Evolutionary conservation across 192 early-diverging fungal species (phyloP).

Genomic region (Coemansia sp.): DNA sequence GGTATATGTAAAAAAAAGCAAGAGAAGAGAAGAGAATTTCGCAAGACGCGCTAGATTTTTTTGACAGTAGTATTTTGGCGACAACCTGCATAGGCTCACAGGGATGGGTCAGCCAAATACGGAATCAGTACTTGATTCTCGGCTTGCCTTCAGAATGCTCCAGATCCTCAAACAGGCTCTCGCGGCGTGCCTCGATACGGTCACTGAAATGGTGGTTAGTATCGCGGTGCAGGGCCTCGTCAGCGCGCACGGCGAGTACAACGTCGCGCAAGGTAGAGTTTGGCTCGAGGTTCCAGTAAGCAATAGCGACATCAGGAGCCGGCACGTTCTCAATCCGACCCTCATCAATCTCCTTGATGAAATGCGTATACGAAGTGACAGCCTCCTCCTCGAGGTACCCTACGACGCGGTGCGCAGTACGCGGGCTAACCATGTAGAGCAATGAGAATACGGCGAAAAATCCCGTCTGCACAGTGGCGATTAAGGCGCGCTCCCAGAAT

Average conservation of each 20-base stretch:
- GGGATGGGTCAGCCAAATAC: background rate
- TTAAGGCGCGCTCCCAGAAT: slow-evolving; percentile 63
- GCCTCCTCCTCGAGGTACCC: slow-evolving; percentile 97
- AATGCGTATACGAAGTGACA: slow-evolving; percentile 86
- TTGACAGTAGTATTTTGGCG: background rate
- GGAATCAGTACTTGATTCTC: slow-evolving; percentile 37
- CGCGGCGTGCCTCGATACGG: slow-evolving; percentile 57
- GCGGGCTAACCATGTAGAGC: slow-evolving; percentile 81
- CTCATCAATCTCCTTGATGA: slow-evolving; percentile 81
- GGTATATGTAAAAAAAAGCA: background rate
- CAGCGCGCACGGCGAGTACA: slow-evolving; percentile 83
- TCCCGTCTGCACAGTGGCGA: slow-evolving; percentile 78
- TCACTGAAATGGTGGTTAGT: slow-evolving; percentile 88
- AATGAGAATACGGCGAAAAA: slow-evolving; percentile 91
- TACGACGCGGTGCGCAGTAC: slow-evolving; percentile 81
- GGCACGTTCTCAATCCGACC: slow-evolving; percentile 70
- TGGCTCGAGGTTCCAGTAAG: slow-evolving; percentile 78
- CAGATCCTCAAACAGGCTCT: slow-evolving; percentile 59
- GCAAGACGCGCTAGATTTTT: background rate
- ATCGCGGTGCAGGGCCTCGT: slow-evolving; percentile 87
- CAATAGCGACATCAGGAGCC: slow-evolving; percentile 83
- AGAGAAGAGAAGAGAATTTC: background rate
- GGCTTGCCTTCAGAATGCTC: slow-evolving; percentile 31
- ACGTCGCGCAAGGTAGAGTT: slow-evolving; percentile 78
- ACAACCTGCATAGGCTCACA: background rate